These are phyloP conservation scores for Shiraia sp. DNA, from an alignment of 2,329 filamentous ascomycete genomes.

Conservation along the genomic window DNA sequence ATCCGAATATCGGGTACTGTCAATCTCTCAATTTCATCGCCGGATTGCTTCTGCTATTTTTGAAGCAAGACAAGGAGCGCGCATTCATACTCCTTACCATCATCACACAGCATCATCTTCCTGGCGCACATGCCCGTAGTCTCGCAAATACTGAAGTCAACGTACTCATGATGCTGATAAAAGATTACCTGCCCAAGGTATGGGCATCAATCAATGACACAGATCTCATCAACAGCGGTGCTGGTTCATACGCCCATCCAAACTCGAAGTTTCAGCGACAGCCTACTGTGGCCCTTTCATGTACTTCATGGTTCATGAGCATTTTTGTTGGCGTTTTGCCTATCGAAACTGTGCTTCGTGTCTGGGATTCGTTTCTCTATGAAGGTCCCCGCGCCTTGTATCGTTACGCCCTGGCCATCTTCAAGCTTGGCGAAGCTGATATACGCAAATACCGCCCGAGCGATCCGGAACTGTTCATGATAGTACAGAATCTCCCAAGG, in stretches of 20 bases:
- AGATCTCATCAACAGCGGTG: slow-evolving; percentile 51
- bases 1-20: slow-evolving; percentile 90
- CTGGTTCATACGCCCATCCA: slow-evolving; percentile 38
- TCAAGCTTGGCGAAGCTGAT: slow-evolving; percentile 82
- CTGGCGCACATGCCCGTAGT: slow-evolving; percentile 87
- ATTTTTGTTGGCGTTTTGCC: slow-evolving; percentile 92
- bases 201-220: slow-evolving; percentile 89
- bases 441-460: slow-evolving; percentile 75
- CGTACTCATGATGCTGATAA: slow-evolving; percentile 85
- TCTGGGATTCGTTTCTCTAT: slow-evolving; percentile 96
- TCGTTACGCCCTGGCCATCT: slow-evolving; percentile 85
- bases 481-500: slow-evolving; percentile 85
- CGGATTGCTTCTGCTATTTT: slow-evolving; percentile 84
- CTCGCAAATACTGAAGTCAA: slow-evolving; percentile 93
- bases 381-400: slow-evolving; percentile 94
- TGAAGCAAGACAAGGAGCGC: slow-evolving; percentile 80
- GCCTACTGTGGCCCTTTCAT: slow-evolving; percentile 87
- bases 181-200: slow-evolving; percentile 78
- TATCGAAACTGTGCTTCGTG: slow-evolving; percentile 85
- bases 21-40: slow-evolving; percentile 95
- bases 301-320: slow-evolving; percentile 98
- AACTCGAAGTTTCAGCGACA: slow-evolving; percentile 56
- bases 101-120: slow-evolving; percentile 84
- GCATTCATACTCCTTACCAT: slow-evolving; percentile 92
- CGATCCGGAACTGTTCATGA: slow-evolving; percentile 94